phyloP scores from a whole-genome alignment of 2,329 filamentous ascomycete genomes.

The Ophiostoma piceae region DNA sequence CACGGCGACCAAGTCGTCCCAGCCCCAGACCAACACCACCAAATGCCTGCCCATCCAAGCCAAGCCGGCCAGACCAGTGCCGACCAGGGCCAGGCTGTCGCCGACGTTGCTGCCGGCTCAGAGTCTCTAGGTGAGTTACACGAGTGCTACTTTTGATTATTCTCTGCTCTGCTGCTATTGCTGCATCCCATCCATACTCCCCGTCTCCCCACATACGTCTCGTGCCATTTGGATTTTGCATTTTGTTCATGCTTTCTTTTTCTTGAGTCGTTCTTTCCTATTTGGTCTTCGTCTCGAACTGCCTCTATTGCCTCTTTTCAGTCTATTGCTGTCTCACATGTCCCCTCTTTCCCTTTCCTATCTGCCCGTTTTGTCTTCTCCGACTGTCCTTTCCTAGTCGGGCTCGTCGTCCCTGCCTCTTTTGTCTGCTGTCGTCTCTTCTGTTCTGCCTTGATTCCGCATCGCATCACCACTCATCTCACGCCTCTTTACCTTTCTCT shows the following conservation, averaged over 20 bases:
- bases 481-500: neutral
- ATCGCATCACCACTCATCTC: neutral
- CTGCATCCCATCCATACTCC: neutral
- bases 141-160: neutral
- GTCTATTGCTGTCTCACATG: slow-evolving; percentile 3
- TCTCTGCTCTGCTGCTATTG: neutral
- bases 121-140: neutral
- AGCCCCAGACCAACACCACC: too few relatives aligned
- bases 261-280: neutral
- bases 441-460: neutral
- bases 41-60: neutral
- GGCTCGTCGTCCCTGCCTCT: neutral
- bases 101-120: slow-evolving; percentile 5
- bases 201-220: neutral
- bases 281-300: neutral
- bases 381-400: neutral
- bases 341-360: neutral
- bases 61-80: neutral
- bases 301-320: neutral
- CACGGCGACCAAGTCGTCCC: neutral
- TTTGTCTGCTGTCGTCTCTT: neutral
- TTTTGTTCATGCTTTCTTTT: neutral
- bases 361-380: neutral
- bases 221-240: slow-evolving; percentile 3
- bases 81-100: neutral